Conservation (phyloP, 306 rosid genomes). For the Delonix regia region DNA sequence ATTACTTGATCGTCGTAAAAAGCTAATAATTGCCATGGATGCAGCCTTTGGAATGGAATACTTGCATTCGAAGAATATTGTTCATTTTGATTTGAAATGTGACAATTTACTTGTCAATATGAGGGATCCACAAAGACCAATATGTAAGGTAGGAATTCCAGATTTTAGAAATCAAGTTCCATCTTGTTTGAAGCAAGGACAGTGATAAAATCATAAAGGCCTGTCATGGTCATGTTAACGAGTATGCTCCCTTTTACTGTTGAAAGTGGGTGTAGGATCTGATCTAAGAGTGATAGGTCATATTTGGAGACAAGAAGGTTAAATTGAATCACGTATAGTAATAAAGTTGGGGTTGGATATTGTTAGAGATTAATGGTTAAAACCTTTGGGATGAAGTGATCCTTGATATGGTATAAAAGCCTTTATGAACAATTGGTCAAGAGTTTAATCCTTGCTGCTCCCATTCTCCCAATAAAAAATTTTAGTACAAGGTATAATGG, state of each 20-base stretch:
- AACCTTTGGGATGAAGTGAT: constrained; percentile 3
- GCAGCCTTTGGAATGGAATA: constrained; percentile 98
- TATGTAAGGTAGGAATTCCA: constrained; percentile 76
- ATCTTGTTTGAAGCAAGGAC: constrained; percentile 7
- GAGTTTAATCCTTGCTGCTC: not conserved
- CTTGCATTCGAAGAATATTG: constrained; percentile 88
- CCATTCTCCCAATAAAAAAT: not conserved
- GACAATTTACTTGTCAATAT: constrained; percentile 92
- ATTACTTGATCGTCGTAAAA: constrained; percentile 79
- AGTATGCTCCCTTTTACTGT: constrained; percentile 4
- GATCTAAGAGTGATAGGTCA: not conserved
- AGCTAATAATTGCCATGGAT: constrained; percentile 90
- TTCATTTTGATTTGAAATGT: constrained; percentile 95
- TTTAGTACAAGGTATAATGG: not conserved
- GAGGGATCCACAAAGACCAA: constrained; percentile 86
- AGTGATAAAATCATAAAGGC: constrained; percentile 3
- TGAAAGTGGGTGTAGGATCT: not conserved
- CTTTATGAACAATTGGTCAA: not conserved
- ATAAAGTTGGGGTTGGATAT: constrained; percentile 13
- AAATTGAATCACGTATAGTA: not conserved
- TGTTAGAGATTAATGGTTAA: not conserved
- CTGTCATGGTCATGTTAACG: not conserved
- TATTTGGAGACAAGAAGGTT: not conserved
- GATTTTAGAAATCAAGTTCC: constrained; percentile 25
- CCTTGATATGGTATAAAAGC: not conserved